phyloP scores from a whole-genome alignment of 495 filamentous ascomycete species.

The Penicillium samsonianum region DNA sequence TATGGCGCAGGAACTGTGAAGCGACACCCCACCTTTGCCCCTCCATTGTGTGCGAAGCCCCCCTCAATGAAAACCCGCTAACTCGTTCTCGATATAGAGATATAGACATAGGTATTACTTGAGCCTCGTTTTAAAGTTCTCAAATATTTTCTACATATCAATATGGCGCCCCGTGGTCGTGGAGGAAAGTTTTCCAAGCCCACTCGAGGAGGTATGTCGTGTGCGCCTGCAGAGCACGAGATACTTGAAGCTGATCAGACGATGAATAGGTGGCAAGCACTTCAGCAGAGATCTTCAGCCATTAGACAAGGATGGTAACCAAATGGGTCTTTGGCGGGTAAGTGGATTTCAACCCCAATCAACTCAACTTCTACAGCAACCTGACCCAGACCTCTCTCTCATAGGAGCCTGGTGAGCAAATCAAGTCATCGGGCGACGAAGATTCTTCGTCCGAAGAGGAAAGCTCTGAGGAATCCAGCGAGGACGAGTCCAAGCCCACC shows the following conservation, averaged over 20 bases:
- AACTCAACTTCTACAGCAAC: not conserved
- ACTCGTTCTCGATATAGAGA: not conserved
- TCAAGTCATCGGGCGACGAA: slow-evolving; percentile 37
- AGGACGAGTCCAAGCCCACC: slow-evolving; percentile 32
- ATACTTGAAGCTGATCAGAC: slow-evolving; percentile 6
- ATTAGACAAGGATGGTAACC: slow-evolving; percentile 80
- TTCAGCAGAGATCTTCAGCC: slow-evolving; percentile 89
- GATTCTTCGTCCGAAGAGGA: slow-evolving; percentile 46
- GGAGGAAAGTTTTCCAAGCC: slow-evolving; percentile 95
- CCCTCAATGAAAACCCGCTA: not conserved
- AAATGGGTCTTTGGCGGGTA: slow-evolving; percentile 75
- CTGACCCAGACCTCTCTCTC: not conserved
- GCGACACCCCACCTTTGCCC: not conserved
- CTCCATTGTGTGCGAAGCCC: slow-evolving; percentile 1
- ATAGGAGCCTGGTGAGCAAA: slow-evolving; percentile 52
- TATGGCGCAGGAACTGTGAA: not conserved
- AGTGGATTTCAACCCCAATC: slow-evolving; percentile 20
- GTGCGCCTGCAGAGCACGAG: slow-evolving; percentile 6
- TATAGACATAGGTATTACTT: not conserved
- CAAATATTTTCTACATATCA: slow-evolving; percentile 10
- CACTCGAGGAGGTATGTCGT: slow-evolving; percentile 75
- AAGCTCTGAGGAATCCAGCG: slow-evolving; percentile 40
- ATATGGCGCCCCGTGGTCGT: slow-evolving; percentile 61
- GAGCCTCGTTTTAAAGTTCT: not conserved
- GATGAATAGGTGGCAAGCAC: slow-evolving; percentile 76